Percentiles rank a stretch among this genome's conserved stretches.
These are phyloP conservation scores for Aspergillus thermomutatus DNA, from an alignment of 2,329 filamentous ascomycete genomes.

Conservation along the genomic window DNA sequence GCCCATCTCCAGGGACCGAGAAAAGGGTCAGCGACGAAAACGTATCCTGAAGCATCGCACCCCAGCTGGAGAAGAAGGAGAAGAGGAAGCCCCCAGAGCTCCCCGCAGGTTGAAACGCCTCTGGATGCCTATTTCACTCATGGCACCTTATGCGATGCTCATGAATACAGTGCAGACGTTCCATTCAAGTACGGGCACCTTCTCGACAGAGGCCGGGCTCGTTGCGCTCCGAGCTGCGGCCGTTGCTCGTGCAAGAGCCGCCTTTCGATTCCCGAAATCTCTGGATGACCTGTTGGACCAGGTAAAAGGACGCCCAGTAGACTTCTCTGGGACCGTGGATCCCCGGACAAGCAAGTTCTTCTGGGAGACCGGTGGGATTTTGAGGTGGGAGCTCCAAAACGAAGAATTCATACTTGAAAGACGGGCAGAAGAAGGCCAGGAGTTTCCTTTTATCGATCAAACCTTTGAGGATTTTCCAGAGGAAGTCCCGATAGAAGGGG, in stretches of 20 bases:
- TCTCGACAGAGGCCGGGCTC: constrained; percentile 41
- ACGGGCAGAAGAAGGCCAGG: constrained; percentile 4
- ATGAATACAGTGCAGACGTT: constrained; percentile 40
- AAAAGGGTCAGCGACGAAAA: neutral
- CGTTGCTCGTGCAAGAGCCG: constrained; percentile 2
- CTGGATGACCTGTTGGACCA: constrained; percentile 31
- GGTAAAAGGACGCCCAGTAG: constrained; percentile 11
- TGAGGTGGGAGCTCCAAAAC: constrained; percentile 37
- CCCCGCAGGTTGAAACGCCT: constrained; percentile 19
- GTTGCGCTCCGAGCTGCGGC: constrained; percentile 9
- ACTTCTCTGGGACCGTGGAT: constrained; percentile 20
- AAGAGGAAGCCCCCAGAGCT: constrained; percentile 2
- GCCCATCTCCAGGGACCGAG: constrained; percentile 19
- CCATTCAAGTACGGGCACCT: constrained; percentile 42
- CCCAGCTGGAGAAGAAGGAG: neutral
- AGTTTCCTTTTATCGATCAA: constrained; percentile 38
- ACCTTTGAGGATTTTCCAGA: constrained; percentile 30
- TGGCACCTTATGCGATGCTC: constrained; percentile 32
- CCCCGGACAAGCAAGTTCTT: constrained; percentile 25
- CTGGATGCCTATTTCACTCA: constrained; percentile 21
- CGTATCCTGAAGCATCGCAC: constrained; percentile 1
- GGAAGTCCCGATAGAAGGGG: constrained; percentile 27
- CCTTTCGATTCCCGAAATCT: constrained; percentile 18
- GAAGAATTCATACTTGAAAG: constrained; percentile 25
- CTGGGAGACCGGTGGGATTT: constrained; percentile 29